Evolutionary conservation across 2,329 filamentous ascomycete species (phyloP), one percentile per base, ranked within the genome.

Genomic region (Neofusicoccum cordaticola): DNA sequence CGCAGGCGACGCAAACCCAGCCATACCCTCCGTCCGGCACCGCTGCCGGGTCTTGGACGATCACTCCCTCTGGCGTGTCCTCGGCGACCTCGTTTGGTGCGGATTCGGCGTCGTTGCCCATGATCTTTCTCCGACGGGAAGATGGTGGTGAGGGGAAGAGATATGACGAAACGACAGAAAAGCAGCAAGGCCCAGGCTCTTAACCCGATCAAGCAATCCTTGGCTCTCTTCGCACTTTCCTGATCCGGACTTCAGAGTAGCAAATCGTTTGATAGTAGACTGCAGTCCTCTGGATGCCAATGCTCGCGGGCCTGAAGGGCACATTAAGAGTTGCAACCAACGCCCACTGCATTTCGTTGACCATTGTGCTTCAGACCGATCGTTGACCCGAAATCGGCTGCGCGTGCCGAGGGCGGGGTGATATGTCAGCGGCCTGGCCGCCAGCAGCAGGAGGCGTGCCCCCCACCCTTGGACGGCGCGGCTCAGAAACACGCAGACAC

Each of bases 11-110:
- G 58, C 69, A 69, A 1, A 77, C 68, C 77, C 76, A 79, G 58
- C 74, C 77, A 61, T 78, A 78, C 5, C 75, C 75, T 9, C 76
- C 76, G 62, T 78, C 73, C 6, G 39, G 53, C 7, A 44, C 12
- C 4, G 22, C 27, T 2, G 27, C 39, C 0, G 41, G 22, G 22
- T 44, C 41, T 35, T 58, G 53, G 39, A 34, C 12, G 45, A 76
- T 12, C 8, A 45, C 39, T 1, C 22, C 37, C 12, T 68, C 2
- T 15, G 48, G 22, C 48, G 48, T 51, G 71, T 72, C 48, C 13
- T 51, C 22, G 13, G 11, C 13, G 15, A 51, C 48, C 34, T 34
- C 27, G 34, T n/a, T 17, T 11, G 35, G 37, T 27, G 35, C 37
- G 19, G 17, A 34, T 35, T 51, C 48, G n/a, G 12, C 6, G 15